phyloP scores from a whole-genome alignment of 257 asterid species.

The Solanum sitiens region DNA sequence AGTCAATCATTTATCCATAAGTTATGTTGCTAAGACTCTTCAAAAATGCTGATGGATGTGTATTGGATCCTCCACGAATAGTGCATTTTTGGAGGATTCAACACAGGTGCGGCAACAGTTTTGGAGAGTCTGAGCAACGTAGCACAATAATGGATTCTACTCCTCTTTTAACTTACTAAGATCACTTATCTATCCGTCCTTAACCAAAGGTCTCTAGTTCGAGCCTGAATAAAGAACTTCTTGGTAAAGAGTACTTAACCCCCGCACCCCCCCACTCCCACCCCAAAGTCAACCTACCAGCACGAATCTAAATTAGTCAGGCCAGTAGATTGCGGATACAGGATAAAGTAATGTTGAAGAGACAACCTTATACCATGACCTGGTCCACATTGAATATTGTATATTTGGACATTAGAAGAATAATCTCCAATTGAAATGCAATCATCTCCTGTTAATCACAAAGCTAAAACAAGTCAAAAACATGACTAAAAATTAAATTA shows the following conservation, averaged over 20 bases:
- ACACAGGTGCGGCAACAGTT: background rate
- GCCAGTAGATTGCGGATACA: background rate
- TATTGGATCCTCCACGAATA: background rate
- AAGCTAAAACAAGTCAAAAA: background rate
- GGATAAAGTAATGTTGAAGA: background rate
- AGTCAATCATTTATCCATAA: background rate
- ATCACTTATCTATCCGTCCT: background rate
- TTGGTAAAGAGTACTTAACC: background rate
- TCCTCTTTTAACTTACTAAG: too few species aligned
- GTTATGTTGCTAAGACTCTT: background rate
- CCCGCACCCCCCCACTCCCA: too few species aligned
- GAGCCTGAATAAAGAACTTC: background rate
- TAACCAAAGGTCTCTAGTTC: background rate
- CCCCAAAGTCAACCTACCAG: too few species aligned
- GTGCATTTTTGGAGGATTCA: background rate
- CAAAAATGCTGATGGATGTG: background rate
- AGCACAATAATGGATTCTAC: background rate
- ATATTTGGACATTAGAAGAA: conserved; percentile 30
- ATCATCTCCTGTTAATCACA: conserved; percentile 46
- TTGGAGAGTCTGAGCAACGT: background rate
- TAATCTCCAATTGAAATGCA: conserved; percentile 71
- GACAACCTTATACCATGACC: conserved; percentile 81
- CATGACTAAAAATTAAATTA: background rate
- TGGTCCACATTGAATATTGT: conserved; percentile 51
- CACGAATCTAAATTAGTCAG: background rate